Evolutionary conservation across 2,329 filamentous ascomycete genomes (phyloP), one percentile per base, ranked within the genome.

Genomic region (Stagonosporopsis tanaceti): DNA sequence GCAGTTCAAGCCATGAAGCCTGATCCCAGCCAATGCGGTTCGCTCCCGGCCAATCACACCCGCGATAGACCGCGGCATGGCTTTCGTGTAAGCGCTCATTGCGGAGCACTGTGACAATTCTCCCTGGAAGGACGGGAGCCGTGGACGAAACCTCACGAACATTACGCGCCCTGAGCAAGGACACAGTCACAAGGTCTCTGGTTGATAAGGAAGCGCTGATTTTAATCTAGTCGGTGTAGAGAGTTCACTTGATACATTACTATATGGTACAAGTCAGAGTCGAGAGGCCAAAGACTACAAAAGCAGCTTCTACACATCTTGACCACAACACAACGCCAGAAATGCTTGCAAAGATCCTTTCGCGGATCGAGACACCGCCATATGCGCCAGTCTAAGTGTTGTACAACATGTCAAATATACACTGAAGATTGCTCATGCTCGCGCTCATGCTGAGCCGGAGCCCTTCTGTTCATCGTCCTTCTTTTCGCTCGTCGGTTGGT

Each of bases 181-280:
- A 12, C 22, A 32, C 17, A n/a, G 37, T 52, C 53, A 52, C 47
- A 11, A 47, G 47, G 9, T 3, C 9, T 2, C 3, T 6, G 7
- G 4, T n/a, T 37, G 44, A 39, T 44, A 47, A 1, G 54, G 54
- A 57, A 57, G 47, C 54, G 47, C 54, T 44, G 47, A n/a, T 32
- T 32, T 47, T 20, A 57, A 8, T 2, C 12, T 25, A 40, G 25
- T 38, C 20, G 46, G 53, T 55, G 53, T 24, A 38, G n/a, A 25
- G 7, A 24, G 6, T 42, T 41, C 14, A 14, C 25, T 46, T 34
- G 27, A 45, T 40, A 48, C 47, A 38, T 12, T 24, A 39, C 37
- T 51, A 47, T 67, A 64, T 57, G 64, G 61, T 66, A 72, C 68
- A 72, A 65, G 62, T 67, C 64, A 70, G 73, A 74, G 72, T 75